phyloP scores from a whole-genome alignment of 805 yeast genomes.

The Schwanniomyces sp. region DNA sequence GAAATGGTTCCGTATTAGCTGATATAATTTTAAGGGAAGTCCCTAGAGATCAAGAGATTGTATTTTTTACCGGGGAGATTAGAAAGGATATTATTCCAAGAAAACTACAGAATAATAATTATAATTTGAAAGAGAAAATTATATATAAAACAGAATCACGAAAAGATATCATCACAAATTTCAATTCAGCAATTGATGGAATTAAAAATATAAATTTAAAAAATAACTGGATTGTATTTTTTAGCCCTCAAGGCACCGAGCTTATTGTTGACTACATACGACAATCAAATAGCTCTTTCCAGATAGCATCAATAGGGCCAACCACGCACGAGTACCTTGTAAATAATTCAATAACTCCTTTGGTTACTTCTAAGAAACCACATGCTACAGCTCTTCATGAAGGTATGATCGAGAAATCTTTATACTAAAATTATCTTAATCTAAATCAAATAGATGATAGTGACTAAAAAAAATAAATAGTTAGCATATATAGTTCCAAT shows the following conservation, averaged over 20 bases:
- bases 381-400: constrained; percentile 57
- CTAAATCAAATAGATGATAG: background rate
- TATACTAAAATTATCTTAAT: background rate
- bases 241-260: constrained; percentile 88
- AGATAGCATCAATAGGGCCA: constrained; percentile 87
- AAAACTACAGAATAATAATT: constrained; percentile 44
- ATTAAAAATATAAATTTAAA: constrained; percentile 6
- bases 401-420: constrained; percentile 17
- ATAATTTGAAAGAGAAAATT: constrained; percentile 55
- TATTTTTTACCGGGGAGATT: constrained; percentile 84
- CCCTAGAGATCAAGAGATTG: constrained; percentile 37
- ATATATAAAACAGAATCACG: constrained; percentile 67
- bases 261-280: constrained; percentile 49
- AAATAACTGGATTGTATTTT: constrained; percentile 73
- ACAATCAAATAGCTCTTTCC: constrained; percentile 19
- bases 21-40: constrained; percentile 51
- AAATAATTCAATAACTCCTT: constrained; percentile 53
- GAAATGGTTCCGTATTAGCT: constrained; percentile 74
- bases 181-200: constrained; percentile 11
- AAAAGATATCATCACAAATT: constrained; percentile 44
- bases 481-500: background rate
- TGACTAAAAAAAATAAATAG: background rate
- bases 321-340: constrained; percentile 71
- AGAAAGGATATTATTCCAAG: constrained; percentile 80
- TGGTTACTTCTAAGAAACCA: constrained; percentile 71